Conservation (phyloP, 768 basidiomycete species). For the Fomitopsis pulvina region DNA sequence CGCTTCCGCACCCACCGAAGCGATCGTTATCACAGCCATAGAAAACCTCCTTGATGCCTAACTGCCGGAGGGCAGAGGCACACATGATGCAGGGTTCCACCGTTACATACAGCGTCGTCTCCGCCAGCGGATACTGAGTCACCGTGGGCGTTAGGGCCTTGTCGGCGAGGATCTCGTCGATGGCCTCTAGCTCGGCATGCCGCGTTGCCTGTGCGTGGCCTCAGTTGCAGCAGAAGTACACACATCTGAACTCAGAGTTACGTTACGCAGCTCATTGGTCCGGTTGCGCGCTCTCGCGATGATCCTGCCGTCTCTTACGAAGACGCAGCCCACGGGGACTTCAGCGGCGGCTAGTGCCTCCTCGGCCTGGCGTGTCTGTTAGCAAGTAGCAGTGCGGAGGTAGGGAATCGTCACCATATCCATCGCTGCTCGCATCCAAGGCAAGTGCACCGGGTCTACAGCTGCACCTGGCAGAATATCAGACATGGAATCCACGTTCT, state of each 20-base stretch:
- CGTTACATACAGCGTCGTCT: conserved; percentile 91
- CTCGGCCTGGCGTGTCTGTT: conserved; percentile 46
- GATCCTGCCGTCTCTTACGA: conserved; percentile 69
- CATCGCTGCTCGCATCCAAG: conserved; percentile 80
- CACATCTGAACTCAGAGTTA: conserved; percentile 27
- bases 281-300: conserved; percentile 89
- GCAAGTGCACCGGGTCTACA: conserved; percentile 25
- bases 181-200: conserved; percentile 96
- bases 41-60: conserved; percentile 85
- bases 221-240: neutral
- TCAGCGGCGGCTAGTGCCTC: conserved; percentile 82
- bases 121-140: conserved; percentile 56
- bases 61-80: conserved; percentile 87
- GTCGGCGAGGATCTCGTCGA: conserved; percentile 77
- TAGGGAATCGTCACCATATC: conserved; percentile 45
- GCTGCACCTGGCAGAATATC: neutral
- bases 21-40: conserved; percentile 95
- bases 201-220: conserved; percentile 67
- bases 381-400: neutral
- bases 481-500: neutral
- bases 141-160: conserved; percentile 44
- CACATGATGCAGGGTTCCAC: conserved; percentile 99
- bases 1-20: conserved; percentile 96
- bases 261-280: conserved; percentile 92
- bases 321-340: conserved; percentile 96